A percentile compares a stretch with the other conserved stretches of the same genome.
These are phyloP conservation scores for Angophora floribunda DNA, from an alignment of 345 rosid genomes.

Conservation along the genomic window DNA sequence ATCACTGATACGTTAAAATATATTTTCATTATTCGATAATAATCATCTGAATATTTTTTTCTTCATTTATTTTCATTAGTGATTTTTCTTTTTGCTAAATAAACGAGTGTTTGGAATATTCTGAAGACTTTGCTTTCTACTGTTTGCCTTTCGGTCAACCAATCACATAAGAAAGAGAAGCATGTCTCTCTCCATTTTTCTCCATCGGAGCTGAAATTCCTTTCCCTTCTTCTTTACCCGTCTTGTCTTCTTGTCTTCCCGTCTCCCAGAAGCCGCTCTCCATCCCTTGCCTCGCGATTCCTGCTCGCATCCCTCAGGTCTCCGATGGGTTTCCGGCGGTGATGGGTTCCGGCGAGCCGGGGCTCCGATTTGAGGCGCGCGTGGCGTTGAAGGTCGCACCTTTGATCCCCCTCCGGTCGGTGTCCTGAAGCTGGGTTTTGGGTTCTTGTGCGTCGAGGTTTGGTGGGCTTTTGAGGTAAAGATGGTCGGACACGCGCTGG, in stretches of 20 bases:
- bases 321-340: neutral
- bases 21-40: no score
- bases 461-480: neutral
- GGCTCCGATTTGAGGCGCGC: neutral
- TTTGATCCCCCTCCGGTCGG: neutral
- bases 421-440: neutral
- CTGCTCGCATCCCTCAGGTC: neutral
- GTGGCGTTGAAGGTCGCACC: neutral
- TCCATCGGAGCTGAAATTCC: neutral
- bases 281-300: neutral
- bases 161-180: neutral
- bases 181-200: neutral
- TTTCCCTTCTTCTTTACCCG: neutral
- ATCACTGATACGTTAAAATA: no score
- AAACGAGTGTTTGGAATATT: neutral
- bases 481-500: neutral
- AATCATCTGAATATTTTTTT: no score
- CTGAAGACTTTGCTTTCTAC: no score
- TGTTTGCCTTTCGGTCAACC: neutral
- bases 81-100: neutral
- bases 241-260: neutral
- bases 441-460: neutral
- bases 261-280: neutral
- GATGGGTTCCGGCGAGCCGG: neutral
- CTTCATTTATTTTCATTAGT: no score